Base-by-base conservation (phyloP, 2,329 filamentous ascomycete species). In the Fusarium graminum region DNA sequence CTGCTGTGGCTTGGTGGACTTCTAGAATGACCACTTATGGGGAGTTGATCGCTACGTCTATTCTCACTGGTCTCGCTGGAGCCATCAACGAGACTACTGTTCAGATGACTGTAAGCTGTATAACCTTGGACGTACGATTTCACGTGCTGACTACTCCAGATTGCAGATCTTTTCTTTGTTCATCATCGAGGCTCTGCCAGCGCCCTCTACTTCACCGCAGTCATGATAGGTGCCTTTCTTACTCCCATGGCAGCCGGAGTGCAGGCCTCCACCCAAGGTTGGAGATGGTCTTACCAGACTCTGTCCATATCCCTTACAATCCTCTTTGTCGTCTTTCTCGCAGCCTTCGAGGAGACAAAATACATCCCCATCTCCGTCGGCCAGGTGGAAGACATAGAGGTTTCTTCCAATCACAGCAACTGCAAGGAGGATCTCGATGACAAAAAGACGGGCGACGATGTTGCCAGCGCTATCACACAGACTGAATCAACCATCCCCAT, bases 51-150 rank as follows among this genome's bases (percentile, higher is more conserved):
- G 6, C 69, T 3, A 73, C 67, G 5, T 70, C 71, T 25, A 17
- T 75, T 0, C 56, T 77, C 0, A 73, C 74, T 9, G 79, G 79
- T 0, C 52, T 81, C 16, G 75, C 77, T 2, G 78, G 77, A 6
- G 76, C 79, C 4, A 75, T 76, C 2, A 80, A 80, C n/a, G 78
- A 80, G 42, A 75, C 77, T 2, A 74, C 77, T 14, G 74, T 74
- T 0, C 76, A 80, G 42, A 80, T 81, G 65, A 81, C 76, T 1
- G 74, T 75, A 8, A 61, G 67, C 54, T 10, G 32, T 7, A 0
- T 1, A 10, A 1, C 1, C 0, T 1, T 4, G 1, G 4, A 14
- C 0, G 1, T 4, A 1, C 0, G 16, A 16, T 11, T 5, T 7
- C 1, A 7, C 6, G 1, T 30, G 1, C 55, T 72, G 11, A 69